A percentile compares a stretch with the other conserved stretches of the same genome.
These are phyloP conservation scores for Byssoonygena ceratinophila DNA, from an alignment of 2,329 filamentous ascomycete species.

Conservation along the genomic window DNA sequence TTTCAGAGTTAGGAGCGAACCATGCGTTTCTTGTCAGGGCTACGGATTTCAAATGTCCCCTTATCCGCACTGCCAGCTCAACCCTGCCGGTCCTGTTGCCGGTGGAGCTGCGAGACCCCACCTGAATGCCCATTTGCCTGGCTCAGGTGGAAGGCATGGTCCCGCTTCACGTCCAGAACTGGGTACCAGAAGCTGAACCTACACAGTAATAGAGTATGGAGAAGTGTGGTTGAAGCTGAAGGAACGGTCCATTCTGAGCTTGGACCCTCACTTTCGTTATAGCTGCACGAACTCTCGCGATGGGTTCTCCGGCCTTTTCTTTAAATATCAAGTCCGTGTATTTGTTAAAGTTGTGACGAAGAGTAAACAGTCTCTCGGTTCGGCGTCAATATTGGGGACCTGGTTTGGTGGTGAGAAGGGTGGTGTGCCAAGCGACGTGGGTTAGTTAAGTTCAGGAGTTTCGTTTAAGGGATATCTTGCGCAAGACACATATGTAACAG, in stretches of 20 bases:
- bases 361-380: neutral
- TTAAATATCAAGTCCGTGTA: too few species aligned
- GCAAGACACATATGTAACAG: neutral
- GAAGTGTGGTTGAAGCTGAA: too few species aligned
- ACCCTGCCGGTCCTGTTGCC: neutral
- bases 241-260: too few species aligned
- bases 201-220: too few species aligned
- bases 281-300: too few species aligned
- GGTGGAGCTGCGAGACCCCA: neutral
- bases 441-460: neutral
- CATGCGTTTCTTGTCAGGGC: conserved; percentile 13
- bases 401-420: neutral
- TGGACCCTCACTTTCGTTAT: too few species aligned
- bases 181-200: neutral
- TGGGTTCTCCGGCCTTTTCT: too few species aligned
- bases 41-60: conserved; percentile 11
- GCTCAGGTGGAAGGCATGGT: neutral
- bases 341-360: too few species aligned
- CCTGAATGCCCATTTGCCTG: neutral
- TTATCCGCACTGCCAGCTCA: conserved; percentile 10
- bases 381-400: neutral
- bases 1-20: conserved; percentile 5
- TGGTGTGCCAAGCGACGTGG: neutral
- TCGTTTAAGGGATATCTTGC: too few species aligned
- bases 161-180: neutral